A percentile compares a stretch with the other conserved stretches of the same genome.
Conservation (phyloP, 106 monocot genomes). For the Platanthera zijinensis region DNA sequence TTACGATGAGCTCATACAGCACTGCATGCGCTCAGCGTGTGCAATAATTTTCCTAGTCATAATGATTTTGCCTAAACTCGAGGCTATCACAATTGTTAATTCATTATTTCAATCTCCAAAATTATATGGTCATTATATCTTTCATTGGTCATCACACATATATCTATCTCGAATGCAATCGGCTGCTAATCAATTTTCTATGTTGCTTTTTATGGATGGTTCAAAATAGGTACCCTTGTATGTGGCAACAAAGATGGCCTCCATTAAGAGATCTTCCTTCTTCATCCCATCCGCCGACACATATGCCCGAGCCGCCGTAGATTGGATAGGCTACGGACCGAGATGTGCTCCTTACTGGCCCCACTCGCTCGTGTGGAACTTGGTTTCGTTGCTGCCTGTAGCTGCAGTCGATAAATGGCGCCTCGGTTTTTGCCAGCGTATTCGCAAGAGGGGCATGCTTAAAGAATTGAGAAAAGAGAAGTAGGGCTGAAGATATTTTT, state of each 20-base stretch:
- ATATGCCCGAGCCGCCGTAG: conserved; percentile 52
- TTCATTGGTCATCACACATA: too few species aligned
- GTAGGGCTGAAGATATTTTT: background rate
- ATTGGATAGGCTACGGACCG: conserved; percentile 71
- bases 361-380: conserved; percentile 69
- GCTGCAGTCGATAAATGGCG: conserved; percentile 59
- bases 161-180: too few species aligned
- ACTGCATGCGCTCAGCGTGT: too few species aligned
- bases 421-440: conserved; percentile 49
- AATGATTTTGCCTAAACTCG: too few species aligned
- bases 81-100: too few species aligned
- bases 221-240: conserved; percentile 68
- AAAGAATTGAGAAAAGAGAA: conserved; percentile 56
- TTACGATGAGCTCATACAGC: too few species aligned
- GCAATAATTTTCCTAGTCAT: too few species aligned
- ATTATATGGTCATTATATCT: too few species aligned
- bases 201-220: background rate
- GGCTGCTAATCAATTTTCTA: too few species aligned
- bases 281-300: conserved; percentile 70
- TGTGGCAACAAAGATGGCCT: conserved; percentile 96
- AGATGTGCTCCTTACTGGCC: conserved; percentile 95
- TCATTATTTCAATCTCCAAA: too few species aligned
- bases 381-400: conserved; percentile 54
- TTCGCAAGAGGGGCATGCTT: conserved; percentile 64
- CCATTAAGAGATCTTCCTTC: conserved; percentile 72